Base-by-base conservation (phyloP, 306 rosid species). In the Datisca glomerata region DNA sequence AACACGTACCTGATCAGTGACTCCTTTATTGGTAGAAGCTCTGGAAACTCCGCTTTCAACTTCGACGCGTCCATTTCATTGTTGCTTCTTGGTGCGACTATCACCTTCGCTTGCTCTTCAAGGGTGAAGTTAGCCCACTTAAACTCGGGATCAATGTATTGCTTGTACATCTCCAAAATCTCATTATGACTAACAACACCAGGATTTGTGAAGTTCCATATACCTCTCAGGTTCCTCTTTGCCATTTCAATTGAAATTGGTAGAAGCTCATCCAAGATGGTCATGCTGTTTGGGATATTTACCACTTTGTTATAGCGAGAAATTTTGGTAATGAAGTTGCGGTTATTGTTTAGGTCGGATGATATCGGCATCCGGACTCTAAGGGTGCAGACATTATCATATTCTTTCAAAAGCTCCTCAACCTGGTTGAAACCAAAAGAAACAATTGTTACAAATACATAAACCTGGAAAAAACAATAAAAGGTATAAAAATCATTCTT, bases 41-140 rank as follows among this genome's bases (percentile, higher is more conserved):
- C 93, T 0, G 93, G 96, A 60, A 85, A 85, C 79, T 85, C 93
- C 5, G 50, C 58, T 56, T 74, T 76, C 79, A 85, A 53, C 60
- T 85, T 85, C 20, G 85, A 61, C n/a, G 75, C 81, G 45, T 85
- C 96, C 93, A 85, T 60, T 66, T 85, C 95, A 9, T 85, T 85
- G 93, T 85, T 85, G 85, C 93, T 85, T 59, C 93, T 61, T 4
- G 93, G 64, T 15, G 93, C 95, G 16, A 85, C 72, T 2, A 85
- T 85, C 54, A 80, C 95, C 67, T 80, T 76, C 63, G 95, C 93
- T 71, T 85, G 95, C 62, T 85, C 95, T 61, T 85, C 95, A 18
- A 85, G 78, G 2, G 60, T 80, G 69, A 85, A 85, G 76, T 85
- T 85, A 11, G 6, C 49, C 79, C 81, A 85, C 63, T 74, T 68